A percentile compares a stretch with the other conserved stretches of the same genome.
phyloP scores from a whole-genome alignment of 176 grass and related monocot genomes.

The Raddia guianensis region DNA sequence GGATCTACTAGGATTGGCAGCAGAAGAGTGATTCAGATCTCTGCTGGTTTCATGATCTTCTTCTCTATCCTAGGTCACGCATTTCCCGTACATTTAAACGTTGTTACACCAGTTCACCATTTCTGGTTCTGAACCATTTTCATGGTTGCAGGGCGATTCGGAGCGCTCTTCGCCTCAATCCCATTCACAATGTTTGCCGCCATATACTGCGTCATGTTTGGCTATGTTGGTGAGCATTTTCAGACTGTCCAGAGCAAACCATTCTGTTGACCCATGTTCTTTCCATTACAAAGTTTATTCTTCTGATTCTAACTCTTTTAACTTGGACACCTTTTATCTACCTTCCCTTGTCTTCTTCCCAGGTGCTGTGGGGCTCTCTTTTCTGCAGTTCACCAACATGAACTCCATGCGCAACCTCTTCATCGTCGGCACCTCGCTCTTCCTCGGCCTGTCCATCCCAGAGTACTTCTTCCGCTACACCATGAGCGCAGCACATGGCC shows the following conservation, averaged over 20 bases:
- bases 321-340: background rate
- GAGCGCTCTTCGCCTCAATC: conserved; percentile 80
- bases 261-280: background rate
- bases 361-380: conserved; percentile 80
- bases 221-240: conserved; percentile 63
- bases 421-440: conserved; percentile 68
- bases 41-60: conserved; percentile 91
- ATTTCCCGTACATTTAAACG: background rate
- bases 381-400: conserved; percentile 93
- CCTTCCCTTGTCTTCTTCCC: conserved; percentile 21
- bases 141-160: conserved; percentile 55
- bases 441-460: conserved; percentile 80
- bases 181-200: conserved; percentile 83
- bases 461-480: conserved; percentile 77
- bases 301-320: background rate
- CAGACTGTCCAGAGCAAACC: background rate
- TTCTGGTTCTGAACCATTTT: background rate
- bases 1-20: conserved; percentile 92
- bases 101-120: background rate
- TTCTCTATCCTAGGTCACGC: conserved; percentile 72
- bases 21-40: conserved; percentile 79
- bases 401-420: conserved; percentile 93
- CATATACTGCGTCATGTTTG: conserved; percentile 73
- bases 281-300: background rate
- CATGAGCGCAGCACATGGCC: conserved; percentile 48